Percentiles rank a stretch among this genome's conserved stretches.
These are phyloP conservation scores for Nicotiana rustica DNA, from an alignment of 305 asterid genomes.

Conservation along the genomic window DNA sequence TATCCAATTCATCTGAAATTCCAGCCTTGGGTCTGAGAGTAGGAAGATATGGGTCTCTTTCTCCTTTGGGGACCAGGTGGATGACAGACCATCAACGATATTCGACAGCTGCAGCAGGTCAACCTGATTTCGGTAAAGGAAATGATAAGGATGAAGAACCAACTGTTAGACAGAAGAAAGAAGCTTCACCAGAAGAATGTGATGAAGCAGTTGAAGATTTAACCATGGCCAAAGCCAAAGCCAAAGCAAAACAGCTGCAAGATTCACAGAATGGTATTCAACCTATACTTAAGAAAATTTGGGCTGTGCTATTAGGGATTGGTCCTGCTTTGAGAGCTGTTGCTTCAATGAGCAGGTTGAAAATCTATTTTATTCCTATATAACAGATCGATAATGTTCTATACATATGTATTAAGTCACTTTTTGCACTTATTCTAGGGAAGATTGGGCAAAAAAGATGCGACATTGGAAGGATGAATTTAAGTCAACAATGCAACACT, in stretches of 20 bases:
- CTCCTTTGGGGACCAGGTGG: conserved; percentile 63
- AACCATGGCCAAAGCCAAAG: conserved; percentile 88
- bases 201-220: conserved; percentile 98
- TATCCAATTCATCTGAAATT: conserved; percentile 43
- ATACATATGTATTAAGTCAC: conserved; percentile 37
- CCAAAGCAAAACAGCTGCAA: conserved; percentile 86
- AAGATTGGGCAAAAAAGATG: conserved; percentile 89
- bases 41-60: conserved; percentile 50
- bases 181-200: conserved; percentile 99
- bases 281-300: conserved; percentile 67
- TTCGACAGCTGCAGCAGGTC: conserved; percentile 76
- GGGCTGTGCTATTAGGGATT: conserved; percentile 87
- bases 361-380: conserved; percentile 30
- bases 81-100: conserved; percentile 51
- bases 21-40: conserved; percentile 46
- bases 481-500: conserved; percentile 86
- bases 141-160: conserved; percentile 67
- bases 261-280: conserved; percentile 71
- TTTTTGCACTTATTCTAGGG: conserved; percentile 57
- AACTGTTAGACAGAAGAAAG: conserved; percentile 73
- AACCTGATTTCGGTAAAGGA: conserved; percentile 59
- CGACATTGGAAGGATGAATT: conserved; percentile 91
- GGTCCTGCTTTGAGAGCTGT: conserved; percentile 93
- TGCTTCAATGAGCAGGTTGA: conserved; percentile 97
- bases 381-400: not conserved